Evolutionary conservation across 192 early-diverging fungal genomes (phyloP).

Genomic region (Helicostylum pulchrum): DNA sequence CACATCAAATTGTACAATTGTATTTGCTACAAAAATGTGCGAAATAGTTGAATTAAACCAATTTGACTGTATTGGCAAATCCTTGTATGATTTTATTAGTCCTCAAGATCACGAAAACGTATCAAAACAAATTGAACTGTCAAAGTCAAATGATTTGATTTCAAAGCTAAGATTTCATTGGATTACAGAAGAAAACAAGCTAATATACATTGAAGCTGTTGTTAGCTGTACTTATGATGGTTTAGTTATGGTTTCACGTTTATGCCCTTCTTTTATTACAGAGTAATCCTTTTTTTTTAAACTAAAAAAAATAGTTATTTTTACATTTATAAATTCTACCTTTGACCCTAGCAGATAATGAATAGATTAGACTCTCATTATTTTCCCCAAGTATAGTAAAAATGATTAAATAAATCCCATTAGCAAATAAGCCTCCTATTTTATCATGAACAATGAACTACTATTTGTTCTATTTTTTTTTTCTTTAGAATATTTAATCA

Average conservation of each 20-base stretch:
- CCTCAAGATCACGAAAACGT: constrained; percentile 4
- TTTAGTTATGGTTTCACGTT: constrained; percentile 25
- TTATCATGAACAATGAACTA: no score
- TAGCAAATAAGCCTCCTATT: no score
- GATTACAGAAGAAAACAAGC: neutral
- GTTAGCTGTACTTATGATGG: constrained; percentile 17
- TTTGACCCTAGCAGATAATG: no score
- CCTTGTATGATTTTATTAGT: constrained; percentile 12
- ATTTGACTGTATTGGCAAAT: neutral
- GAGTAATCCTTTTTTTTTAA: no score
- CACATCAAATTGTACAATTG: neutral
- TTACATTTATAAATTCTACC: no score
- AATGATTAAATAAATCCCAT: no score
- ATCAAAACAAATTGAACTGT: constrained; percentile 1
- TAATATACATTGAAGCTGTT: constrained; percentile 21
- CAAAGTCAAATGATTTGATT: constrained; percentile 3
- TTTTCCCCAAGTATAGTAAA: no score
- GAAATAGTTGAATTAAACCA: neutral
- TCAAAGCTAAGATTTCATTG: constrained; percentile 19
- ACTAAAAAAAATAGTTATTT: no score
- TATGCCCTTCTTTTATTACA: neutral
- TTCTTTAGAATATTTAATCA: no score
- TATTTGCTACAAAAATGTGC: constrained; percentile 1
- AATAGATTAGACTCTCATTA: no score
- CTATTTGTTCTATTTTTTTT: no score